These are phyloP conservation scores for Colletotrichum siamense DNA, from an alignment of 2,329 filamentous ascomycete genomes.

Conservation along the genomic window DNA sequence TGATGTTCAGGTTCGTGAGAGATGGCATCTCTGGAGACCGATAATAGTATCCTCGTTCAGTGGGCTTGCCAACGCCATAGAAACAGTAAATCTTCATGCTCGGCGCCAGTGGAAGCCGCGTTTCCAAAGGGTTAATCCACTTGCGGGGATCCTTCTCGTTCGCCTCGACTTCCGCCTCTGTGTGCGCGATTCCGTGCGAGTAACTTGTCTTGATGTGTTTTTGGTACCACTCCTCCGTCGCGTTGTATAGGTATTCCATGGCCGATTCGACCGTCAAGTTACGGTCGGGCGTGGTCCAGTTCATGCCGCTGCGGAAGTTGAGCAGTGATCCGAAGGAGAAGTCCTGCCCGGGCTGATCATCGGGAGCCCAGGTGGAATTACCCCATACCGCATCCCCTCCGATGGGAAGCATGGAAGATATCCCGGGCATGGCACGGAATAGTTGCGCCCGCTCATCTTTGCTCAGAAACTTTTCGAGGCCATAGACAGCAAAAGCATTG, in stretches of 20 bases:
- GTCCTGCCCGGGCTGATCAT: slow-evolving; percentile 78
- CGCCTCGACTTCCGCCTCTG: slow-evolving; percentile 77
- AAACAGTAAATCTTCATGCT: slow-evolving; percentile 96
- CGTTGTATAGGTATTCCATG: slow-evolving; percentile 77
- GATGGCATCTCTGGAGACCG: slow-evolving; percentile 69
- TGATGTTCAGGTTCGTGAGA: slow-evolving; percentile 73
- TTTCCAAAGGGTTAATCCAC: slow-evolving; percentile 96
- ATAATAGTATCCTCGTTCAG: slow-evolving; percentile 93
- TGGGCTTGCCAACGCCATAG: slow-evolving; percentile 93
- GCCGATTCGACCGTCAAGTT: slow-evolving; percentile 86
- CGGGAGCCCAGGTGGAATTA: slow-evolving; percentile 83
- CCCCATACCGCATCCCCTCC: slow-evolving; percentile 97
- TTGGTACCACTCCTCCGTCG: slow-evolving; percentile 85
- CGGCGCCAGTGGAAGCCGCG: slow-evolving; percentile 83
- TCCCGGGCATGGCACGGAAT: slow-evolving; percentile 95
- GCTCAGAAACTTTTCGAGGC: slow-evolving; percentile 92
- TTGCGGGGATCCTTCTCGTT: slow-evolving; percentile 80
- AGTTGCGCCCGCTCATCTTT: slow-evolving; percentile 91
- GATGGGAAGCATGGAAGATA: slow-evolving; percentile 95
- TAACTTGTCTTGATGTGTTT: slow-evolving; percentile 77
- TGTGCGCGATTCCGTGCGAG: slow-evolving; percentile 88
- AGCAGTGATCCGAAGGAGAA: slow-evolving; percentile 81
- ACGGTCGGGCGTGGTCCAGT: slow-evolving; percentile 65
- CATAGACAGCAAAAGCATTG: slow-evolving; percentile 95
- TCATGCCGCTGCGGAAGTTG: slow-evolving; percentile 76